phyloP scores from a whole-genome alignment of 805 yeast genomes.

The Jamesozyma gamospora region DNA sequence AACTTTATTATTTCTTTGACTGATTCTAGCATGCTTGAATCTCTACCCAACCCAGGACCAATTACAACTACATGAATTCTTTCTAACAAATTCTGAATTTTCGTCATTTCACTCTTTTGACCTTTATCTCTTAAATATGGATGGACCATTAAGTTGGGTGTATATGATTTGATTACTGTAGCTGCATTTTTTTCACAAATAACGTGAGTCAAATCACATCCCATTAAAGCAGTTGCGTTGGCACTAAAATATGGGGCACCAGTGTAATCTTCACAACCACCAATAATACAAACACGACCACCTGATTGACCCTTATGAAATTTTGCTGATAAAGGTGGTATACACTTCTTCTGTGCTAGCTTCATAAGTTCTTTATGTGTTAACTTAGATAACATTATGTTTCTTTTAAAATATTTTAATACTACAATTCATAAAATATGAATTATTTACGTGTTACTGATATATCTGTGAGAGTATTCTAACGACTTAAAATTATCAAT shows the following conservation, averaged over 20 bases:
- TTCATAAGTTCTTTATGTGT: slow-evolving; percentile 36
- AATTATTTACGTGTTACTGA: too few relatives aligned
- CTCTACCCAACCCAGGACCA: slow-evolving; percentile 94
- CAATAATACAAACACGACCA: slow-evolving; percentile 77
- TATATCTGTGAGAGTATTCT: too few relatives aligned
- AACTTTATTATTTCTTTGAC: slow-evolving; percentile 44
- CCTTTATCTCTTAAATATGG: slow-evolving; percentile 52
- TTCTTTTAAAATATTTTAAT: background rate
- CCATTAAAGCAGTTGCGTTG: slow-evolving; percentile 72
- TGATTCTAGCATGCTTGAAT: slow-evolving; percentile 51
- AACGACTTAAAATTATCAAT: too few relatives aligned
- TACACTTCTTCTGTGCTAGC: slow-evolving; percentile 39
- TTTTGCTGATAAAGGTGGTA: slow-evolving; percentile 65
- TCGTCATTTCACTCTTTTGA: slow-evolving; percentile 39
- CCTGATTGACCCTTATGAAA: slow-evolving; percentile 92
- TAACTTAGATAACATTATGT: slow-evolving; percentile 7
- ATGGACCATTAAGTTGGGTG: slow-evolving; percentile 94
- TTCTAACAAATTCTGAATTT: slow-evolving; percentile 44
- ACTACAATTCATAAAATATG: too few relatives aligned
- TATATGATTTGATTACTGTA: slow-evolving; percentile 69
- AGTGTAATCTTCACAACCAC: slow-evolving; percentile 92
- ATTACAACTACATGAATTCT: slow-evolving; percentile 74
- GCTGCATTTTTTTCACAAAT: slow-evolving; percentile 80
- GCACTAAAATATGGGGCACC: slow-evolving; percentile 95
- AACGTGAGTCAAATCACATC: slow-evolving; percentile 82